Evolutionary conservation across 441 rosid genomes (phyloP).

Genomic region (Adansonia madagascariensis): DNA sequence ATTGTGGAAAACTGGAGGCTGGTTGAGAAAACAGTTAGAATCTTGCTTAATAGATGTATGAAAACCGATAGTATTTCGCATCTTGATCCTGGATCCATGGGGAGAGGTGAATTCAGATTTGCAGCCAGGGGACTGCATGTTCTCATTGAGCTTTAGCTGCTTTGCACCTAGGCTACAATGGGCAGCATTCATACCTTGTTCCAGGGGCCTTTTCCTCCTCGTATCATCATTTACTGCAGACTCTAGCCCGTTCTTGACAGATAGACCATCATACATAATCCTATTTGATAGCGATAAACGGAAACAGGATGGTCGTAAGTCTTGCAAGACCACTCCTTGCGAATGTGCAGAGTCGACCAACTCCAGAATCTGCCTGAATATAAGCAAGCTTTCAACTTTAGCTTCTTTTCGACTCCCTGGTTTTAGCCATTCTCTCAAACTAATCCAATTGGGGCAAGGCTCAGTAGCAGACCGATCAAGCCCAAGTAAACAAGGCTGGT

Average conservation of each 20-base stretch:
- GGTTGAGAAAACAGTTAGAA: slow-evolving; percentile 38
- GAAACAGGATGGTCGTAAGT: slow-evolving; percentile 62
- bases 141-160: slow-evolving; percentile 49
- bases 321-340: slow-evolving; percentile 61
- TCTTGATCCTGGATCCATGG: slow-evolving; percentile 35
- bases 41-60: slow-evolving; percentile 34
- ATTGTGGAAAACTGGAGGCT: slow-evolving; percentile 36
- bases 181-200: slow-evolving; percentile 35
- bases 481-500: slow-evolving; percentile 34
- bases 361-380: slow-evolving; percentile 76
- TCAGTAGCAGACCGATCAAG: slow-evolving; percentile 37
- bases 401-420: slow-evolving; percentile 45
- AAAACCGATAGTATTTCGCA: slow-evolving; percentile 33
- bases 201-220: slow-evolving; percentile 47
- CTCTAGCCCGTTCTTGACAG: slow-evolving; percentile 40
- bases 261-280: slow-evolving; percentile 56
- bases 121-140: slow-evolving; percentile 31
- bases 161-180: slow-evolving; percentile 40
- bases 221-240: slow-evolving; percentile 38
- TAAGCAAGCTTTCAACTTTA: slow-evolving; percentile 46
- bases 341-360: slow-evolving; percentile 69
- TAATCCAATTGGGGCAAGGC: slow-evolving; percentile 43
- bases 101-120: slow-evolving; percentile 41
- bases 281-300: slow-evolving; percentile 51
- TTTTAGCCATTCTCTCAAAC: slow-evolving; percentile 69